Conservation (phyloP, 2,329 filamentous ascomycete species). For the Stachybotrys elegans region DNA sequence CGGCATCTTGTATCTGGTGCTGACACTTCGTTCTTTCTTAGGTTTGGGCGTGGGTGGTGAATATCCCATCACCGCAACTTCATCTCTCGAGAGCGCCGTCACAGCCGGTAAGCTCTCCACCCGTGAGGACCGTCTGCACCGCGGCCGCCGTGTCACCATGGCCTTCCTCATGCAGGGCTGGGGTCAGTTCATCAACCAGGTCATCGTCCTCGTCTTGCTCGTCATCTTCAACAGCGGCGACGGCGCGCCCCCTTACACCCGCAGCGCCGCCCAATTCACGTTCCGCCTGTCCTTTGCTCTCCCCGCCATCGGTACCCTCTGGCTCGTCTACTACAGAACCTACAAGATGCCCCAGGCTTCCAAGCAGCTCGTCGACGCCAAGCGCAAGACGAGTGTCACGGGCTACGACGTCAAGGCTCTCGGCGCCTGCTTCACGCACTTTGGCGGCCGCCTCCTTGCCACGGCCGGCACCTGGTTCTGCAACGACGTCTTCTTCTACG, state of each 20-base stretch:
- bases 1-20: neutral
- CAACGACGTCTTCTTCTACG: constrained; percentile 99
- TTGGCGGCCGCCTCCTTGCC: constrained; percentile 79
- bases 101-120: constrained; percentile 85
- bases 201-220: constrained; percentile 78
- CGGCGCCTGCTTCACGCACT: constrained; percentile 71
- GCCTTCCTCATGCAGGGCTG: constrained; percentile 98
- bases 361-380: constrained; percentile 74
- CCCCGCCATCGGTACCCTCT: constrained; percentile 83
- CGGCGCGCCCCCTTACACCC: constrained; percentile 72
- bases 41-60: constrained; percentile 70
- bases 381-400: constrained; percentile 82
- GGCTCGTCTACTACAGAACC: constrained; percentile 93
- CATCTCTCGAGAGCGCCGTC: constrained; percentile 87
- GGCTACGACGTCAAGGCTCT: constrained; percentile 89
- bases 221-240: constrained; percentile 79
- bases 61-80: constrained; percentile 95
- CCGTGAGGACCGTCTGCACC: constrained; percentile 87
- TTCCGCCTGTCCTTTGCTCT: constrained; percentile 92
- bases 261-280: constrained; percentile 76
- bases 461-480: constrained; percentile 89
- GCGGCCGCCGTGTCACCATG: constrained; percentile 90
- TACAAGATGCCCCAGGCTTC: constrained; percentile 90
- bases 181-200: constrained; percentile 95
- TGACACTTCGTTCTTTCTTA: constrained; percentile 8